phyloP scores from a whole-genome alignment of 345 rosid genomes.

The Eucalyptus curtisii region DNA sequence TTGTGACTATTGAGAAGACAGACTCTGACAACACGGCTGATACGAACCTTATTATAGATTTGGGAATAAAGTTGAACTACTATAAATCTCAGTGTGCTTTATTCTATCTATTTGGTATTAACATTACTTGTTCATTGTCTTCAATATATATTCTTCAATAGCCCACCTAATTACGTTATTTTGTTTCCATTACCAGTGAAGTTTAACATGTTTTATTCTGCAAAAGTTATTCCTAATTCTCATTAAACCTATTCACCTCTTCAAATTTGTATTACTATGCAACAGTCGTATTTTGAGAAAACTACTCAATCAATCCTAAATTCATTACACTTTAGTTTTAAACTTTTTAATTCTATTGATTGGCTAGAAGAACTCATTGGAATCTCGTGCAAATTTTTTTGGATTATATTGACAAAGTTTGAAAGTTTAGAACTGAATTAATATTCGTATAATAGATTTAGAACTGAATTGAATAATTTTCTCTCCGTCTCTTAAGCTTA shows the following conservation, averaged over 20 bases:
- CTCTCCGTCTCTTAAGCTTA: neutral
- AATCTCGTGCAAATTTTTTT: accelerated
- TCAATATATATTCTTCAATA: neutral
- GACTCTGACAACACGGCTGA: too few relatives aligned
- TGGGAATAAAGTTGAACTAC: neutral
- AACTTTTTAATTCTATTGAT: neutral
- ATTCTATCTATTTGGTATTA: too few relatives aligned
- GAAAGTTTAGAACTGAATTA: neutral
- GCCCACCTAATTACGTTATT: neutral
- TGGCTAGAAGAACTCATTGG: neutral
- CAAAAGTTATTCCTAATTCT: too few relatives aligned
- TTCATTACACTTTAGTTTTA: neutral
- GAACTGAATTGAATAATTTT: neutral
- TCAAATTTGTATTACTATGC: neutral
- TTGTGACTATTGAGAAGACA: too few relatives aligned
- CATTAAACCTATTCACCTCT: neutral
- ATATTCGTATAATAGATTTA: neutral
- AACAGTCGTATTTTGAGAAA: neutral
- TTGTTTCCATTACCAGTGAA: too few relatives aligned
- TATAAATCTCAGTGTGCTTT: too few relatives aligned
- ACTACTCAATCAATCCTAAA: neutral
- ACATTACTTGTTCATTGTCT: neutral
- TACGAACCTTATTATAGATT: too few relatives aligned
- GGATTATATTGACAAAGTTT: too few relatives aligned
- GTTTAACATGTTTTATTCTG: neutral